phyloP scores from a whole-genome alignment of 345 rosid genomes.

The Eucalyptus pauciflora region DNA sequence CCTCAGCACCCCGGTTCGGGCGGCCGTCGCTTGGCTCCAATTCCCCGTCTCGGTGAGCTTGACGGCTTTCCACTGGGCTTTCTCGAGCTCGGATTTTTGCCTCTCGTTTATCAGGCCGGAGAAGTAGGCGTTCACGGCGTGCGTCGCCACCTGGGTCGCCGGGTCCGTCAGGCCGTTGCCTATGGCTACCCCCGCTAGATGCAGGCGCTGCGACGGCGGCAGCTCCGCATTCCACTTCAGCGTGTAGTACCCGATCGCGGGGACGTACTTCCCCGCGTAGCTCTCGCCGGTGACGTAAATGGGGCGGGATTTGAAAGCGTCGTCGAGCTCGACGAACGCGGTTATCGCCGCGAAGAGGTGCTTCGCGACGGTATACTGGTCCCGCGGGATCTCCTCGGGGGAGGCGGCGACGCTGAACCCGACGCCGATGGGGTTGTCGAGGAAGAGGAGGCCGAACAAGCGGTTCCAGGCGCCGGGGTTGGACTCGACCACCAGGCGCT shows the following conservation, averaged over 20 bases:
- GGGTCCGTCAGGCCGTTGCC: constrained; percentile 87
- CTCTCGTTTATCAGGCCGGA: constrained; percentile 56
- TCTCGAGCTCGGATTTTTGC: constrained; percentile 48
- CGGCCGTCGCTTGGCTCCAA: constrained; percentile 60
- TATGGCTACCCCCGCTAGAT: constrained; percentile 58
- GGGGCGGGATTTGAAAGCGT: constrained; percentile 32
- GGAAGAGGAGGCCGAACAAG: constrained; percentile 57
- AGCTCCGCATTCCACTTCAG: constrained; percentile 25
- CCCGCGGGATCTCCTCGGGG: constrained; percentile 40
- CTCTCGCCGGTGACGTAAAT: constrained; percentile 73
- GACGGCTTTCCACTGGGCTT: constrained; percentile 31
- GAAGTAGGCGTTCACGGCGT: constrained; percentile 44
- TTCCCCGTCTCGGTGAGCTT: constrained; percentile 17
- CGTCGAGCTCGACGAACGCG: constrained; percentile 33
- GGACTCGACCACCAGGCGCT: constrained; percentile 19
- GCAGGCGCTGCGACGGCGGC: constrained; percentile 14
- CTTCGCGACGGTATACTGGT: constrained; percentile 45
- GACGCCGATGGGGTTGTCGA: constrained; percentile 76
- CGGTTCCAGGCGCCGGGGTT: constrained; percentile 79
- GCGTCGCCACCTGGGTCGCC: constrained; percentile 34
- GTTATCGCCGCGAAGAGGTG: constrained; percentile 52
- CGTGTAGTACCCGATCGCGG: constrained; percentile 67
- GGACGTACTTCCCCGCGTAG: constrained; percentile 75
- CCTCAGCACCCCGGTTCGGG: constrained; percentile 20
- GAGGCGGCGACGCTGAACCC: constrained; percentile 76